Percentiles rank a stretch among this genome's conserved stretches.
These are phyloP conservation scores for Neurospora sp. DNA, from an alignment of 495 filamentous ascomycete species.

Conservation along the genomic window DNA sequence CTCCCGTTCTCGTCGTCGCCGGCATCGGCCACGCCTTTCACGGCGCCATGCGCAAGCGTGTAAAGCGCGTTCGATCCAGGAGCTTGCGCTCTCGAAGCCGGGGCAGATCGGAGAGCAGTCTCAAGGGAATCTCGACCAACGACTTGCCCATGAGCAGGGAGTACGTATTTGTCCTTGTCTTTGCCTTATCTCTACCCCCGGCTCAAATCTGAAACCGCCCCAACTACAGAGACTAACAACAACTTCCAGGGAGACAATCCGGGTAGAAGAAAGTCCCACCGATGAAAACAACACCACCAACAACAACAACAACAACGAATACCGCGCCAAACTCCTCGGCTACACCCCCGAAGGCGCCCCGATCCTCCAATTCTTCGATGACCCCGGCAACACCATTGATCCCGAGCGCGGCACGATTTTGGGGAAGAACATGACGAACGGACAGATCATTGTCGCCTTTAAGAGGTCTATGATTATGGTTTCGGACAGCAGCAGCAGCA, in stretches of 20 bases:
- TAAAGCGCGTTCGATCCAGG: conserved; percentile 12
- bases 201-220: not conserved
- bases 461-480: conserved; percentile 11
- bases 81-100: conserved; percentile 2
- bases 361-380: conserved; percentile 19
- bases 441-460: conserved; percentile 20
- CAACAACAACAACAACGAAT: conserved; percentile 6
- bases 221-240: not conserved
- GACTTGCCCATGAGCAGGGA: conserved; percentile 21
- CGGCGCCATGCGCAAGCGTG: conserved; percentile 21
- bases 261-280: conserved; percentile 12
- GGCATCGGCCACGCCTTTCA: conserved; percentile 33
- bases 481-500: not conserved
- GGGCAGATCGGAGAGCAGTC: conserved; percentile 1
- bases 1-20: conserved; percentile 38
- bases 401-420: conserved; percentile 16
- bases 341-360: conserved; percentile 26
- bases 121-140: conserved; percentile 7
- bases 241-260: conserved; percentile 14
- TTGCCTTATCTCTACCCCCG: not conserved
- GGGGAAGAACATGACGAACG: conserved; percentile 6
- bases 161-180: conserved; percentile 8
- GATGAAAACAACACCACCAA: conserved; percentile 13
- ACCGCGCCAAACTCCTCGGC: conserved; percentile 15
- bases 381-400: conserved; percentile 8